phyloP scores from a whole-genome alignment of 2,329 filamentous ascomycete genomes.

The Botrytis cinerea region DNA sequence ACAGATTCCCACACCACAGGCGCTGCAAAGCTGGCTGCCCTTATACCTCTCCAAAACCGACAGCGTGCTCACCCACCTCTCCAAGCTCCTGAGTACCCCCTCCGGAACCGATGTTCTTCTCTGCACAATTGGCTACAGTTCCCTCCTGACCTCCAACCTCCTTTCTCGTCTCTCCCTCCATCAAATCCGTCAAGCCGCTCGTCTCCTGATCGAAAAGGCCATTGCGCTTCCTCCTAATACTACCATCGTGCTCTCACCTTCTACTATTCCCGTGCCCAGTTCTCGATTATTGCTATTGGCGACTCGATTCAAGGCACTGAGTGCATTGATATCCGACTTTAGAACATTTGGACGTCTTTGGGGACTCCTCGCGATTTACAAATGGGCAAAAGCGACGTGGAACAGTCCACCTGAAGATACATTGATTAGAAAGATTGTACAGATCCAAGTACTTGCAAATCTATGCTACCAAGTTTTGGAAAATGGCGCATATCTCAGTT shows the following conservation, averaged over 20 bases:
- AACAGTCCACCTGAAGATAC: constrained; percentile 45
- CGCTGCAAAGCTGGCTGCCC: constrained; percentile 38
- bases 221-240: constrained; percentile 53
- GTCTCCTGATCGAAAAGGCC: constrained; percentile 55
- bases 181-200: constrained; percentile 56
- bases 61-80: constrained; percentile 51
- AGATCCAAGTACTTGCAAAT: constrained; percentile 68
- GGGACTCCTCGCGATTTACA: constrained; percentile 72
- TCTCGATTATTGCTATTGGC: constrained; percentile 49
- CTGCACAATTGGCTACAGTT: constrained; percentile 67
- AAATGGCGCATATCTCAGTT: constrained; percentile 76
- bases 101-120: constrained; percentile 70
- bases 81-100: constrained; percentile 67
- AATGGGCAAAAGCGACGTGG: constrained; percentile 58
- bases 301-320: constrained; percentile 58
- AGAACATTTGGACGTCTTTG: constrained; percentile 75
- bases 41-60: constrained; percentile 41
- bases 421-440: constrained; percentile 56
- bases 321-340: constrained; percentile 67
- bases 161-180: constrained; percentile 57
- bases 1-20: constrained; percentile 29
- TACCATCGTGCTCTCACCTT: constrained; percentile 46
- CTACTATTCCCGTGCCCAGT: constrained; percentile 35
- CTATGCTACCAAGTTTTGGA: constrained; percentile 76
- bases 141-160: constrained; percentile 55